phyloP scores from a whole-genome alignment of 768 basidiomycete species.

The Russula griseocarnosa region DNA sequence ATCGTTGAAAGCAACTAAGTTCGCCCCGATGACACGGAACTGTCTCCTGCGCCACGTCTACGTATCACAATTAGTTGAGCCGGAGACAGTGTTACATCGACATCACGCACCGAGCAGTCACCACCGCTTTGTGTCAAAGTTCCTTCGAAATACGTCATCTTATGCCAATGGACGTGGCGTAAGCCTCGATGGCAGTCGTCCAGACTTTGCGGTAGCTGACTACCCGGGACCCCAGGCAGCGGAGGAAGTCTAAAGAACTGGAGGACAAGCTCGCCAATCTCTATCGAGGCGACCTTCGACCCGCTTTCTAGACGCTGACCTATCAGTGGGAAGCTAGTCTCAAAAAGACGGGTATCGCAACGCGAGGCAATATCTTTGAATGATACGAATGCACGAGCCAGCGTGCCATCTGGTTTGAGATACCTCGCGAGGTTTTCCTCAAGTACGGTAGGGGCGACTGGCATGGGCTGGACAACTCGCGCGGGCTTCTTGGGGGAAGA shows the following conservation, averaged over 20 bases:
- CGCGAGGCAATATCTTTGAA: conserved; percentile 83
- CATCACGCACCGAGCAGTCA: conserved; percentile 73
- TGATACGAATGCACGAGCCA: conserved; percentile 81
- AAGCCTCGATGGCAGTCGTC: conserved; percentile 90
- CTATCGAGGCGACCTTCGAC: conserved; percentile 55
- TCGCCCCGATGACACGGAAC: conserved; percentile 80
- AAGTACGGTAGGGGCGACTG: conserved; percentile 39
- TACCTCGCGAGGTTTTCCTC: conserved; percentile 79
- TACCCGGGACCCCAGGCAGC: conserved; percentile 72
- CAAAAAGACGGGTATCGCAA: conserved; percentile 82
- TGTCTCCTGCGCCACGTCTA: conserved; percentile 82
- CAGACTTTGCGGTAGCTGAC: conserved; percentile 83
- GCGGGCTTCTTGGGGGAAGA: conserved; percentile 69
- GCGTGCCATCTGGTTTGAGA: conserved; percentile 78
- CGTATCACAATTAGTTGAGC: conserved; percentile 13
- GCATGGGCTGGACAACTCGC: conserved; percentile 42
- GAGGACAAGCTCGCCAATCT: conserved; percentile 83
- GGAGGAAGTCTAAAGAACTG: conserved; percentile 90
- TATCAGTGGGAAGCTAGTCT: conserved; percentile 77
- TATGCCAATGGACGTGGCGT: conserved; percentile 89
- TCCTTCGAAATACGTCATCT: conserved; percentile 90
- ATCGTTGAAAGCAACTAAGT: conserved; percentile 86
- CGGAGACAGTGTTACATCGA: background rate
- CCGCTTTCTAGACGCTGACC: conserved; percentile 63
- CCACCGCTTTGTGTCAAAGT: conserved; percentile 90